Percentiles rank a stretch among this genome's conserved stretches.
Conservation (phyloP, 495 filamentous ascomycete genomes). For the Ascobolus immersus region DNA sequence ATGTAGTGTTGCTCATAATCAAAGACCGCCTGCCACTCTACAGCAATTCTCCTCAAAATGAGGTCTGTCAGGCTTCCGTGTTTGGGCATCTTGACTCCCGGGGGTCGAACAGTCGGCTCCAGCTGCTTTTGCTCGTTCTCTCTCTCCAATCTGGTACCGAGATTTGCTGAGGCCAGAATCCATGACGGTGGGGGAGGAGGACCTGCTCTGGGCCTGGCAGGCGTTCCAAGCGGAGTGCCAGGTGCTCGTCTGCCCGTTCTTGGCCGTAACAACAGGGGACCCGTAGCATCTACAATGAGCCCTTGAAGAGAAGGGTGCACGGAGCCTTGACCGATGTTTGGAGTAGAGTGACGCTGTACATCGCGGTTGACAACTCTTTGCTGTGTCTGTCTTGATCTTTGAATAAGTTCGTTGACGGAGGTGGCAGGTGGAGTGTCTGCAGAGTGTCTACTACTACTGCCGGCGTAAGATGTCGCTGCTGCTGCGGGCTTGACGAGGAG, state of each 20-base stretch:
- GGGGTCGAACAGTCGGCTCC: conserved; percentile 4
- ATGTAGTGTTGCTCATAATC: conserved; percentile 12
- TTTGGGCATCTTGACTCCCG: conserved; percentile 4
- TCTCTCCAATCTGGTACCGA: background rate
- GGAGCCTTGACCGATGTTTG: conserved; percentile 3
- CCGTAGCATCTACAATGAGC: conserved; percentile 7
- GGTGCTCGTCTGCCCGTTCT: conserved; percentile 1
- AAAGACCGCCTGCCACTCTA: conserved; percentile 8
- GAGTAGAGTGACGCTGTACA: background rate
- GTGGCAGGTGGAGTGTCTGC: no score
- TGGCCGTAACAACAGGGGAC: conserved; percentile 6
- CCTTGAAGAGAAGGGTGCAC: conserved; percentile 9
- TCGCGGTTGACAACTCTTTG: background rate
- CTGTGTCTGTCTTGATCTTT: no score
- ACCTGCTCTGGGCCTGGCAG: conserved; percentile 6
- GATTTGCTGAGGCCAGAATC: no score
- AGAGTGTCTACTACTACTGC: no score
- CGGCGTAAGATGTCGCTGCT: no score
- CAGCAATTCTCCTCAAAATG: conserved; percentile 5
- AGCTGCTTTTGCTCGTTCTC: background rate
- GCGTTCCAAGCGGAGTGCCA: conserved; percentile 3
- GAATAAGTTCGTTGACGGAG: no score
- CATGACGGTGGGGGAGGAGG: conserved; percentile 13
- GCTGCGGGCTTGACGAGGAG: no score
- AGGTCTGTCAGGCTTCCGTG: conserved; percentile 2